A percentile compares a stretch with the other conserved stretches of the same genome.
Evolutionary conservation across 2,329 filamentous ascomycete species (phyloP).

Genomic region (Leptosphaerulina australis): DNA sequence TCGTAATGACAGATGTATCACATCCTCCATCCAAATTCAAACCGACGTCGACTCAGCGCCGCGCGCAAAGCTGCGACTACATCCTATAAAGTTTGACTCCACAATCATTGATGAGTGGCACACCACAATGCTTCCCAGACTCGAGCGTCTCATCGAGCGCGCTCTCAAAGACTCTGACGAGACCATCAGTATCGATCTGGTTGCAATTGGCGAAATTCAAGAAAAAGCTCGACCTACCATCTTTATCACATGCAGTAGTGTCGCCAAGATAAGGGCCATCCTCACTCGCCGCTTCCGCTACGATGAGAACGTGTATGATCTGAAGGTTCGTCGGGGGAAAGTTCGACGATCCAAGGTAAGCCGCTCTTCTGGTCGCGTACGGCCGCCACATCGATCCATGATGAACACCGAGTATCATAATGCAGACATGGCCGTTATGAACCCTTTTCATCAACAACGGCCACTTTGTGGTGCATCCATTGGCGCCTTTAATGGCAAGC

Average conservation of each 20-base stretch:
- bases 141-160: conserved; percentile 71
- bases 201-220: conserved; percentile 72
- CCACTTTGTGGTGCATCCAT: conserved; percentile 90
- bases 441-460: conserved; percentile 76
- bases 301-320: conserved; percentile 66
- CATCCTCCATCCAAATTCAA: conserved; percentile 44
- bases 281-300: conserved; percentile 74
- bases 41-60: conserved; percentile 35
- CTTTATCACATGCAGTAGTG: conserved; percentile 76
- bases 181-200: conserved; percentile 77
- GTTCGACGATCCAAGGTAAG: conserved; percentile 66
- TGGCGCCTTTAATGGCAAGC: conserved; percentile 82
- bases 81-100: conserved; percentile 60
- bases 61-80: conserved; percentile 48
- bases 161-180: conserved; percentile 77
- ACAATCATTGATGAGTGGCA: conserved; percentile 76
- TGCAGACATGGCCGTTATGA: conserved; percentile 57
- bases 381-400: conserved; percentile 49
- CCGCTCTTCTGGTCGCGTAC: conserved; percentile 37
- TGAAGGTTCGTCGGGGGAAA: conserved; percentile 75
- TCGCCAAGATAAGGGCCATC: conserved; percentile 72
- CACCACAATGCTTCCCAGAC: conserved; percentile 70
- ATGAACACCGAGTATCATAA: conserved; percentile 46
- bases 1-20: conserved; percentile 31
- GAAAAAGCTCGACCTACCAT: conserved; percentile 73